Conservation (phyloP, 169 alveolate genomes). For the Plasmodium gallinaceum region DNA sequence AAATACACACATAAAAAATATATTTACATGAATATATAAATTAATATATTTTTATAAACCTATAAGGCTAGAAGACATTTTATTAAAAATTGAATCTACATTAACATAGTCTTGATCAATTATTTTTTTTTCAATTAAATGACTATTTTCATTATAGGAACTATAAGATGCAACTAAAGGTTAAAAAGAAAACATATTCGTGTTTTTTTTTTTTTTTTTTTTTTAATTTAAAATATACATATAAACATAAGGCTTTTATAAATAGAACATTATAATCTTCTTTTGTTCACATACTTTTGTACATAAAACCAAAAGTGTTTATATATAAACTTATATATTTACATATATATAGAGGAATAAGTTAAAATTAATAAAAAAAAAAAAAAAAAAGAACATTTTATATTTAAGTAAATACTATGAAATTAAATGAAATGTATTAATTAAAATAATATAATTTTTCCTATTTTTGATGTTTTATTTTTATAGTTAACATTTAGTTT, state of each 20-base stretch:
- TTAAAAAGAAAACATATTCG: background rate
- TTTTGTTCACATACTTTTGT: too few relatives aligned
- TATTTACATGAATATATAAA: background rate
- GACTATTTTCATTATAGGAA: conserved; percentile 42
- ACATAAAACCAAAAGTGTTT: background rate
- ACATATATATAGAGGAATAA: too few relatives aligned
- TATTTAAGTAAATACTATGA: too few relatives aligned
- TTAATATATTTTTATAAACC: conserved; percentile 7
- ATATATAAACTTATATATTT: background rate
- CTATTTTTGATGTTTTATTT: too few relatives aligned
- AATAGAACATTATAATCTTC: too few relatives aligned
- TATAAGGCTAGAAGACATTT: conserved; percentile 56
- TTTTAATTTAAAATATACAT: background rate
- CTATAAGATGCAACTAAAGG: conserved; percentile 32
- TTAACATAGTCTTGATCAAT: conserved; percentile 7
- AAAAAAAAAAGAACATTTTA: too few relatives aligned
- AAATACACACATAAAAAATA: background rate
- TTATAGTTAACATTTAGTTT: too few relatives aligned
- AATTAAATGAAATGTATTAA: too few relatives aligned
- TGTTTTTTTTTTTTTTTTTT: background rate
- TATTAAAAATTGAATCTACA: conserved; percentile 21
- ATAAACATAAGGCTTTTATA: too few relatives aligned
- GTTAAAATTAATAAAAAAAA: too few relatives aligned
- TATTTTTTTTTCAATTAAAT: conserved; percentile 25
- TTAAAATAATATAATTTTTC: too few relatives aligned